A percentile compares a stretch with the other conserved stretches of the same genome.
Conservation (phyloP, 2,329 filamentous ascomycete species). For the Albophoma yamanashiensis region DNA sequence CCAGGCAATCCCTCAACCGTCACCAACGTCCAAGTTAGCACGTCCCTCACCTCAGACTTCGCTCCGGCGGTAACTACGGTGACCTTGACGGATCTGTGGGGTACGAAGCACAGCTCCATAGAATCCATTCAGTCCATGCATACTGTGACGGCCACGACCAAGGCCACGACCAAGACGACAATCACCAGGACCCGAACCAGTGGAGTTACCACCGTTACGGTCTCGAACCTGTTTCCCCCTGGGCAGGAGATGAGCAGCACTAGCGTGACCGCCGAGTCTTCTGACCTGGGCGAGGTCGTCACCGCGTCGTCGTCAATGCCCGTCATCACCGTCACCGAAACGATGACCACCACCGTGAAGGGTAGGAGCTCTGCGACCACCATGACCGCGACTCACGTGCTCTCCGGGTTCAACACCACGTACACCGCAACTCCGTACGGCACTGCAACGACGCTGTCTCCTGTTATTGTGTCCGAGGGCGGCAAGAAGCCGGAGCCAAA, state of each 20-base stretch:
- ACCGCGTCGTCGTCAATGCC: slow-evolving; percentile 2
- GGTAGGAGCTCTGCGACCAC: slow-evolving; percentile 13
- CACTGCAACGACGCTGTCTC: slow-evolving; percentile 11
- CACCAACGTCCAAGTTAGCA: slow-evolving; percentile 15
- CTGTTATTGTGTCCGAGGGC: slow-evolving; percentile 20
- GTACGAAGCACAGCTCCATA: slow-evolving; percentile 1
- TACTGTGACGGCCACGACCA: neutral
- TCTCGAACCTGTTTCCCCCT: slow-evolving; percentile 6
- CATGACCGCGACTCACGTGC: slow-evolving; percentile 21
- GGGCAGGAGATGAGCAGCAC: neutral
- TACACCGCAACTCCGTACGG: slow-evolving; percentile 11
- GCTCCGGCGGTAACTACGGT: slow-evolving; percentile 10
- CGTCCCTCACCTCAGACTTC: slow-evolving; percentile 9
- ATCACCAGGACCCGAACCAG: slow-evolving; percentile 15
- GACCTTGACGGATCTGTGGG: slow-evolving; percentile 19
- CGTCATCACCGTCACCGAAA: slow-evolving; percentile 14
- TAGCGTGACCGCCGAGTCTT: slow-evolving; percentile 4
- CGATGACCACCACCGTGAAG: slow-evolving; percentile 20
- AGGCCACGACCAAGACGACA: slow-evolving; percentile 7
- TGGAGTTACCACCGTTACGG: slow-evolving; percentile 16
- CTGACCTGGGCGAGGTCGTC: slow-evolving; percentile 12
- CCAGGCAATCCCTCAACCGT: slow-evolving; percentile 20
- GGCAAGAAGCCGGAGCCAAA: slow-evolving; percentile 20
- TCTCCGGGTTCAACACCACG: slow-evolving; percentile 18
- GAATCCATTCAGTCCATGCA: neutral